Evolutionary conservation across 129 eudicot genomes (phyloP), one percentile per base, ranked within the genome.

Genomic region (Pulicaria dysenterica): DNA sequence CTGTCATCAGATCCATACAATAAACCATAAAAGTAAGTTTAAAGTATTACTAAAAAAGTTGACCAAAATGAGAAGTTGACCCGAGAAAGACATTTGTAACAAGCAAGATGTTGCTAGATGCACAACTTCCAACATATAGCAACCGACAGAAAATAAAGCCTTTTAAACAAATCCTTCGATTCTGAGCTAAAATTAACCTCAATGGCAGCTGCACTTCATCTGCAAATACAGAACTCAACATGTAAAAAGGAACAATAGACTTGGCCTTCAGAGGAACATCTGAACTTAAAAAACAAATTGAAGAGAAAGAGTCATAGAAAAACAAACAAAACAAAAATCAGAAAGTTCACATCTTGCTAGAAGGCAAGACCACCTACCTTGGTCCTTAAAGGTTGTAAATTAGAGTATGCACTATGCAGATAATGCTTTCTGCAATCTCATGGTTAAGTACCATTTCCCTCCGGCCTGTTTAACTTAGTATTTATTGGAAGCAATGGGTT

Each of bases 201-300:
- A 83, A 73, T 75, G 74, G 55, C 77, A 41, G 72, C 85, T 56
- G 80, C 74, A 73, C 67, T 57, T 82, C 74, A 80, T 84, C 85
- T 84, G 83, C 83, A 77, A 83, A 72, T 64, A 46, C 67, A 76
- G 34, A 84, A 76, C 82, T 74, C 64, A 62, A 31, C 61, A 80
- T 67, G 77, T 79, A 72, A 80, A 72, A 44, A 14, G 7, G 50
- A 47, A 42, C 40, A 70, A 34, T 65, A 70, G 24, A 65, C 59
- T 11, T 31, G 7, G 16, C 67, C 72, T 51, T 13, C 38, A 34
- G 53, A 7, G 6, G 39, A 57, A 47, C 67, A 43, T 49, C 68
- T 38, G 19, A 46, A 40, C 37, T 67, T 57, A 10, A 24, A 69
- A 76, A n/a, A 41, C 16, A 77, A 48, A 40, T 5, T 31, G 24